A percentile compares a stretch with the other conserved stretches of the same genome.
Evolutionary conservation across 2,329 filamentous ascomycete species (phyloP).

Genomic region (Xylaria sp.): DNA sequence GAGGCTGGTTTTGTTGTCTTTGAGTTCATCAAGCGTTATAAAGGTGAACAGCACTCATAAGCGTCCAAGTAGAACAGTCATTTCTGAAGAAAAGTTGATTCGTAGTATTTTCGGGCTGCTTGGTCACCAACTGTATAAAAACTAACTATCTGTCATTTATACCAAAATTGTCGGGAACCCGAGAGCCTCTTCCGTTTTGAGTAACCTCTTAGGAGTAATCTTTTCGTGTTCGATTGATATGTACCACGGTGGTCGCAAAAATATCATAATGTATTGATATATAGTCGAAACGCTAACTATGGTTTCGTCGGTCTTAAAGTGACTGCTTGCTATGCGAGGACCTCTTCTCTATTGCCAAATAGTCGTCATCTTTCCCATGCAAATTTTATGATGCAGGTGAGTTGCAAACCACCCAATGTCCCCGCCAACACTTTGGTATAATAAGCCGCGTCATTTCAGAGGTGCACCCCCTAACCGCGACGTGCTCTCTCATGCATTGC

Average conservation of each 20-base stretch:
- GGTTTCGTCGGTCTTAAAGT: conserved; percentile 26
- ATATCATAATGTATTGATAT: conserved; percentile 27
- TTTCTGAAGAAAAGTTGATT: neutral
- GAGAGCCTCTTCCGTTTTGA: neutral
- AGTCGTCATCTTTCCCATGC: conserved; percentile 42
- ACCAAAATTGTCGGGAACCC: neutral
- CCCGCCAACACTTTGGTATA: conserved; percentile 21
- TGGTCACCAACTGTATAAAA: neutral
- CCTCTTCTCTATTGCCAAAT: conserved; percentile 34
- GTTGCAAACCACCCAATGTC: conserved; percentile 37
- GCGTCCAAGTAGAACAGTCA: neutral
- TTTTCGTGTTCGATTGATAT: neutral
- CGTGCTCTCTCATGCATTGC: conserved; percentile 19
- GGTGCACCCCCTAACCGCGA: conserved; percentile 36
- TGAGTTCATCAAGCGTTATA: too few relatives aligned
- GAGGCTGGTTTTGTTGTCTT: too few relatives aligned
- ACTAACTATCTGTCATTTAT: neutral
- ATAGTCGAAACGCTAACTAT: conserved; percentile 34
- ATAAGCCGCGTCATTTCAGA: conserved; percentile 34
- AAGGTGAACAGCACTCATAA: too few relatives aligned
- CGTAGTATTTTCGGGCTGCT: neutral
- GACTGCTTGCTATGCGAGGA: conserved; percentile 34
- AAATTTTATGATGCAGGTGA: conserved; percentile 42
- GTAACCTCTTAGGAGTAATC: neutral
- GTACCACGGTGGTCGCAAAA: neutral